Base-by-base conservation (phyloP, 257 asterid genomes). In the Dorcoceras hygrometricum region DNA sequence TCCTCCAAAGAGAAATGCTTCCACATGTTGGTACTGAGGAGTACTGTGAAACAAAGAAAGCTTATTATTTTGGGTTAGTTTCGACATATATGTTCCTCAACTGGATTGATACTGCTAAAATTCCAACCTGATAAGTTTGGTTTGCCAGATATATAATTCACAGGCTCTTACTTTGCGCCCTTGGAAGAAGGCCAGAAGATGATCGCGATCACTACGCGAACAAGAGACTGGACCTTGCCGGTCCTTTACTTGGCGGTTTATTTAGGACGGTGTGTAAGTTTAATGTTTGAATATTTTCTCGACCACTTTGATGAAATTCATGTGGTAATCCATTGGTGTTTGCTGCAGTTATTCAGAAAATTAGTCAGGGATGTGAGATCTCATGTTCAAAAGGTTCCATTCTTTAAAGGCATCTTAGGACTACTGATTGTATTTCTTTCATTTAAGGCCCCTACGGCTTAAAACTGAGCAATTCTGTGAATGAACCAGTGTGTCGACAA, bases 1-100 rank as follows among this genome's bases (percentile, higher is more conserved):
- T 93, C 65, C 97, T 93, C 68, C 99, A 93, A 71, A 93, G 85
- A 75, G 97, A 93, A 81, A 90, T 93, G 97, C 99, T 93, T 77
- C 99, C 99, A 70, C 99, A 93, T 76, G 99, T 93, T 76, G 98
- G 98, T 8, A 81, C 88, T 62, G 94, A 89, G 54, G 98, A 93
- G 71, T 82, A 79, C 63, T 93, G 98, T 68, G 97, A 89, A 81
- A 93, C 98, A n/a, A 93, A 88, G 82, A 93, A 93, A 74, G 99
- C 97, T 51, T 93, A 90, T 73, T 93, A 83, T 80, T 93, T 93
- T 75, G 99, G 99, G 99, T 90, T 77, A 66, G 89, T 39, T 12
- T 25, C 19, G 72, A 9, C 34, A 18, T 46, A 25, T 48, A 14
- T 32, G 34, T 32, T 57, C 50, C 74, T 23, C n/a, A 32, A 48